A percentile compares a stretch with the other conserved stretches of the same genome.
Conservation (phyloP, 2,329 filamentous ascomycete genomes). For the Penicillium oxalicum region DNA sequence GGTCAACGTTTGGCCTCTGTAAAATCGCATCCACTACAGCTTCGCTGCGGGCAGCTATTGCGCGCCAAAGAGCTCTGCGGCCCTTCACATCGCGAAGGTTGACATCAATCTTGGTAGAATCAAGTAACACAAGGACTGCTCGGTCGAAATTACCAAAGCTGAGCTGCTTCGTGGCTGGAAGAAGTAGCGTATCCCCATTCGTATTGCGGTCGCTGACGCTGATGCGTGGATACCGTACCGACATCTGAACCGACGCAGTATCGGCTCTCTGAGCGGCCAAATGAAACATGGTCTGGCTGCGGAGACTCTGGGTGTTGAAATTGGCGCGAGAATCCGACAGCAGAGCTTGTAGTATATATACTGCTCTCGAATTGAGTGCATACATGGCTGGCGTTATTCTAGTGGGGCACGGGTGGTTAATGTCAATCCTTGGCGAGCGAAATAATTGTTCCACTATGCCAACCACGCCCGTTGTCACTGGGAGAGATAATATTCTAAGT, state of each 20-base stretch:
- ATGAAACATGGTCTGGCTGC: not conserved
- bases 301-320: not conserved
- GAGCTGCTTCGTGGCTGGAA: not conserved
- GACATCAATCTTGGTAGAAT: not conserved
- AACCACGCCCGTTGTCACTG: not conserved
- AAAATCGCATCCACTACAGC: not conserved
- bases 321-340: not conserved
- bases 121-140: not conserved
- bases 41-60: not conserved
- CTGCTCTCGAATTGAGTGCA: not conserved
- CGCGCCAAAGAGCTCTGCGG: not conserved
- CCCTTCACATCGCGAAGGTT: not conserved
- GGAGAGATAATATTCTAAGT: not conserved
- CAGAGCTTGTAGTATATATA: not conserved
- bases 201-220: not conserved
- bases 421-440: not conserved
- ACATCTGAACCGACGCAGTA: not conserved
- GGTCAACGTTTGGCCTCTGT: not conserved
- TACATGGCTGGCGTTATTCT: not conserved
- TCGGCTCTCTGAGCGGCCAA: not conserved
- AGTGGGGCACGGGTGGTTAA: not conserved
- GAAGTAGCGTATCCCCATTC: not conserved
- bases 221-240: not conserved
- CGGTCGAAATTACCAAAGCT: not conserved
- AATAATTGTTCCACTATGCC: not conserved